These are phyloP conservation scores for Vitis rupestris DNA, from an alignment of 164 flowering plant species.

Conservation along the genomic window DNA sequence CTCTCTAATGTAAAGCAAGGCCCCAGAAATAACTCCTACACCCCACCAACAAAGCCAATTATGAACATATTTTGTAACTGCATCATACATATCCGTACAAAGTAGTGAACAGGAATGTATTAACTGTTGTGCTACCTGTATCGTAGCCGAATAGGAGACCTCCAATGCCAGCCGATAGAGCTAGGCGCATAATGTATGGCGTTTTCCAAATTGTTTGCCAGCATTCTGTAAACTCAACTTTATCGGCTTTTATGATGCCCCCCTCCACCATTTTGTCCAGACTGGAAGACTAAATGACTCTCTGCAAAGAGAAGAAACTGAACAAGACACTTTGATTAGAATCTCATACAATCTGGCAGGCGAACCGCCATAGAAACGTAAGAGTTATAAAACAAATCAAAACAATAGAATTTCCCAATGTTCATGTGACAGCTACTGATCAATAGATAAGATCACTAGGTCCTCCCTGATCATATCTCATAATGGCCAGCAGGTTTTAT, in stretches of 20 bases:
- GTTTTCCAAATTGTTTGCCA: constrained; percentile 46
- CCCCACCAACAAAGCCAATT: neutral
- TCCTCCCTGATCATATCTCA: too few relatives aligned
- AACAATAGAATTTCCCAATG: too few relatives aligned
- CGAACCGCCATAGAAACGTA: too few relatives aligned
- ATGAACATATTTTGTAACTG: neutral
- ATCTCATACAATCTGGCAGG: too few relatives aligned
- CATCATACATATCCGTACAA: too few relatives aligned
- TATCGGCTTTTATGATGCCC: constrained; percentile 34
- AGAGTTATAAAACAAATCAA: too few relatives aligned
- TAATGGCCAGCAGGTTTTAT: too few relatives aligned
- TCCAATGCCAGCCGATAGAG: constrained; percentile 86
- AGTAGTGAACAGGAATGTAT: too few relatives aligned
- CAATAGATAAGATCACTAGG: too few relatives aligned
- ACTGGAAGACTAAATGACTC: neutral
- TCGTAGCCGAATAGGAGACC: constrained; percentile 95
- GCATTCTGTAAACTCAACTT: constrained; percentile 65
- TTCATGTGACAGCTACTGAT: too few relatives aligned
- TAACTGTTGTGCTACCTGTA: constrained; percentile 47
- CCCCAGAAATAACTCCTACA: constrained; percentile 92
- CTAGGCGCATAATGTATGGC: constrained; percentile 76
- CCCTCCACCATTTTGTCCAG: constrained; percentile 51
- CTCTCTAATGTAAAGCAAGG: constrained; percentile 82
- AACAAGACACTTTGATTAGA: too few relatives aligned
- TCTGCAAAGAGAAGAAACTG: neutral